phyloP scores from a whole-genome alignment of 495 filamentous ascomycete genomes.

The Xylaria nigripes region DNA sequence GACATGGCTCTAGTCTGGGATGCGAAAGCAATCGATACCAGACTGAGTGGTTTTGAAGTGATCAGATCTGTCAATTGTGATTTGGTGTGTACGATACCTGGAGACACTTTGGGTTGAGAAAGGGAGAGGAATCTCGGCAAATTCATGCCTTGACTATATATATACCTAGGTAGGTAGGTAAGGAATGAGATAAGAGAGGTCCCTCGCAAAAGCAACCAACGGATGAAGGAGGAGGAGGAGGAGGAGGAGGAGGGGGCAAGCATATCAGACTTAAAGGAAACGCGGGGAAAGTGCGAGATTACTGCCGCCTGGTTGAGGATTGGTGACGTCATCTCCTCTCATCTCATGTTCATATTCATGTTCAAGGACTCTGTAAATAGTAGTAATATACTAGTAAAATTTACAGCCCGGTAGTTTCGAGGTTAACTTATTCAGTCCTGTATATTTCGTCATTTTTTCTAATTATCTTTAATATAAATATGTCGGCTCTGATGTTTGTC shows the following conservation, averaged over 20 bases:
- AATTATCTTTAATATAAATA: no score
- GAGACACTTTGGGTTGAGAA: slow-evolving; percentile 6
- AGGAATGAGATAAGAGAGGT: no score
- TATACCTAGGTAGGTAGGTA: no score
- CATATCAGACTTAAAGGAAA: neutral
- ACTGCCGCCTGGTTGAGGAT: neutral
- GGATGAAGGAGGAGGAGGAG: neutral
- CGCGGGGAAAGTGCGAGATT: neutral
- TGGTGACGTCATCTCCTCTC: neutral
- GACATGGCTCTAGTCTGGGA: slow-evolving; percentile 34
- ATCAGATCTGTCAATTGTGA: neutral
- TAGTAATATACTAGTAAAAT: no score
- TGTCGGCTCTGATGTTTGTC: no score
- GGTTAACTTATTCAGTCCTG: no score
- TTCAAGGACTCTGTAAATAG: no score
- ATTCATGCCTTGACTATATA: slow-evolving; percentile 16
- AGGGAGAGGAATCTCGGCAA: slow-evolving; percentile 8
- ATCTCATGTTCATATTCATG: neutral
- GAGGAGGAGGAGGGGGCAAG: neutral
- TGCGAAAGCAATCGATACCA: neutral
- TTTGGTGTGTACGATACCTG: slow-evolving; percentile 6
- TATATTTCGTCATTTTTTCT: no score
- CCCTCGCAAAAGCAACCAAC: no score
- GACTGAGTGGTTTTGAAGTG: neutral
- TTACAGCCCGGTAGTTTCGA: no score